Conservation (phyloP, 768 basidiomycete species). For the Podaxis sp. region DNA sequence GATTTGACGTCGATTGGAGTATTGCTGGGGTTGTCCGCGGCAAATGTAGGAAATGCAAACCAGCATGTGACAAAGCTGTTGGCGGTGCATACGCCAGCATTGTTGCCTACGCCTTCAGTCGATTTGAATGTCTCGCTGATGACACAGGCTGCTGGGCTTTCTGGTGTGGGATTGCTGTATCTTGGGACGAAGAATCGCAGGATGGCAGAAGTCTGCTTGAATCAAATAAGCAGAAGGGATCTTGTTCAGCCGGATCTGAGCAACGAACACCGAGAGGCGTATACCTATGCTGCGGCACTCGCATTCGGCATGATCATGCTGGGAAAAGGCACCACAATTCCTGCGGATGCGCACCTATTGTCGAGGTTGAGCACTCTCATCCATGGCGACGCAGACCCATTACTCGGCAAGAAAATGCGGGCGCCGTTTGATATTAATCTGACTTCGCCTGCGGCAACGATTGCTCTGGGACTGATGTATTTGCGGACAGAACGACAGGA, state of each 20-base stretch:
- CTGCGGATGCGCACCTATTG: slow-evolving; percentile 73
- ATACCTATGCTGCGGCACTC: slow-evolving; percentile 84
- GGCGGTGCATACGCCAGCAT: slow-evolving; percentile 89
- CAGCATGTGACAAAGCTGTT: slow-evolving; percentile 88
- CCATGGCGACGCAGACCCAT: slow-evolving; percentile 62
- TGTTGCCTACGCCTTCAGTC: slow-evolving; percentile 83
- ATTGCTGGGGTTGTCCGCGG: slow-evolving; percentile 89
- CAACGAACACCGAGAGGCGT: slow-evolving; percentile 89
- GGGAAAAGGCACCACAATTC: slow-evolving; percentile 76
- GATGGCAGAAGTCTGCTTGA: slow-evolving; percentile 91
- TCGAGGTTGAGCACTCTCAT: slow-evolving; percentile 71
- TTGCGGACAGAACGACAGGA: slow-evolving; percentile 81
- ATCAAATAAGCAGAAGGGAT: slow-evolving; percentile 77
- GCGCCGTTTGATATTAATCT: slow-evolving; percentile 80
- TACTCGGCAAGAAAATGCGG: slow-evolving; percentile 32
- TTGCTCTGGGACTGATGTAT: slow-evolving; percentile 93
- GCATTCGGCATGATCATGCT: slow-evolving; percentile 98
- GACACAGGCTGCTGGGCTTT: slow-evolving; percentile 86
- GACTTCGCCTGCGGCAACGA: slow-evolving; percentile 88
- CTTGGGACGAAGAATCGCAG: slow-evolving; percentile 83
- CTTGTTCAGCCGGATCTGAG: slow-evolving; percentile 81
- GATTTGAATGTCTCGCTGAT: slow-evolving; percentile 89
- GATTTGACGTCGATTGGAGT: slow-evolving; percentile 94
- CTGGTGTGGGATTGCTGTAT: slow-evolving; percentile 88
- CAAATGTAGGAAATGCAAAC: slow-evolving; percentile 84